Conservation (phyloP, 1,139 yeast genomes). For the Pichia sp. region DNA sequence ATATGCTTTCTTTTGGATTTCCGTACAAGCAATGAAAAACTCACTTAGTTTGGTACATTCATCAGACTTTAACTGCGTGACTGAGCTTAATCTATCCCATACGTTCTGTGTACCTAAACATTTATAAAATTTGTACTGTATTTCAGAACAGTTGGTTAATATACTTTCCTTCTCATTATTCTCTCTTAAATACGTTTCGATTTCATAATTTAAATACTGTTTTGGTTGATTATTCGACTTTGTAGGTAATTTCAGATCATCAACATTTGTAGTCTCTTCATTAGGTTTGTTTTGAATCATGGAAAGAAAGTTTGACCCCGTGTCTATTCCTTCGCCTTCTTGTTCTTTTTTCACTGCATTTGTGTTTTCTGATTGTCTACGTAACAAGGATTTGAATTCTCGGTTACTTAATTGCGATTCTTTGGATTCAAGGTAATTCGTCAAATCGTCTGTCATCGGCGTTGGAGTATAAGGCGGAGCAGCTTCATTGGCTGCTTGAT, state of each 20-base stretch:
- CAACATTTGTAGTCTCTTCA: neutral
- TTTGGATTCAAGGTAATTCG: slow-evolving; percentile 19
- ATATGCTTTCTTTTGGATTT: slow-evolving; percentile 27
- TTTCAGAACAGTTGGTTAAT: slow-evolving; percentile 29
- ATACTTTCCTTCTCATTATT: slow-evolving; percentile 25
- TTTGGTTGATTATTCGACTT: slow-evolving; percentile 10
- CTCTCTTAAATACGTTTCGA: slow-evolving; percentile 24
- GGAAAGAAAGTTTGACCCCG: slow-evolving; percentile 2
- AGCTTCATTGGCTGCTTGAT: no score
- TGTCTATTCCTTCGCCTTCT: neutral
- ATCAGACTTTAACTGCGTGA: slow-evolving; percentile 16
- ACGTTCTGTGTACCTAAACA: slow-evolving; percentile 20
- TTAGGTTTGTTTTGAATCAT: slow-evolving; percentile 3
- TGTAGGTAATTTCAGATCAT: slow-evolving; percentile 1
- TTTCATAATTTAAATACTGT: slow-evolving; percentile 12
- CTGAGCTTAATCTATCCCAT: slow-evolving; percentile 16
- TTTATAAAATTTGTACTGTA: slow-evolving; percentile 23
- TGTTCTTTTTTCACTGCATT: slow-evolving; percentile 4
- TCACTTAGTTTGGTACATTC: slow-evolving; percentile 24
- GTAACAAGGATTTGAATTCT: slow-evolving; percentile 24
- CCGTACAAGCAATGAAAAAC: slow-evolving; percentile 27
- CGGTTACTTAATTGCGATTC: slow-evolving; percentile 27
- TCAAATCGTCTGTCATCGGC: slow-evolving; percentile 22
- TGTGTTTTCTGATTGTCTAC: slow-evolving; percentile 15
- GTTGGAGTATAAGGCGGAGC: no score